A percentile compares a stretch with the other conserved stretches of the same genome.
Evolutionary conservation across 2,329 filamentous ascomycete species (phyloP).

Genomic region (Canariomyces notabilis): DNA sequence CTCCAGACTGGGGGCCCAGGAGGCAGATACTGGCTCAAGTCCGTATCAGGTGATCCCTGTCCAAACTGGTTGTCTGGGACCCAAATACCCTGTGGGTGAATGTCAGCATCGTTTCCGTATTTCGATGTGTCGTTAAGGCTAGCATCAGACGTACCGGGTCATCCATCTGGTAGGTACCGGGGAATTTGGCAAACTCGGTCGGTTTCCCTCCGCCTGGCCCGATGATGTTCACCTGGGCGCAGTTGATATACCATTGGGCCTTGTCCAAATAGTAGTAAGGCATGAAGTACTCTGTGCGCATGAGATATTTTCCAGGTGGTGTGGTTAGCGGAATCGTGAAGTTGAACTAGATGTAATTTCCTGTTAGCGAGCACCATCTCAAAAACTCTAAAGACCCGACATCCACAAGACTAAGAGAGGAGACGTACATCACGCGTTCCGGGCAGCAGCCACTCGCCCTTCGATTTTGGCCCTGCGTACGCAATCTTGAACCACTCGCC

Average conservation of each 20-base stretch:
- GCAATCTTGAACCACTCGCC: slow-evolving; percentile 17
- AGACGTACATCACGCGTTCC: too few species aligned
- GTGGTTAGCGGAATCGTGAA: slow-evolving; percentile 12
- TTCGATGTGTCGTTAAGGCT: too few species aligned
- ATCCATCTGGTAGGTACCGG: slow-evolving; percentile 7
- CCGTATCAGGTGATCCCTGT: too few species aligned
- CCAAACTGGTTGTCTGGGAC: too few species aligned
- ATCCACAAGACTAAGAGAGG: too few species aligned
- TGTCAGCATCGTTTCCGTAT: too few species aligned
- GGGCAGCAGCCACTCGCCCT: slow-evolving; percentile 4
- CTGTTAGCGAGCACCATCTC: too few species aligned
- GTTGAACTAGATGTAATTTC: slow-evolving; percentile 9
- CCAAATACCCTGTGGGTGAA: too few species aligned
- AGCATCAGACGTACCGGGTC: too few species aligned
- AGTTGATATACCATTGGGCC: slow-evolving; percentile 13
- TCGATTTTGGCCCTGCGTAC: slow-evolving; percentile 4
- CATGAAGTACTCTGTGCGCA: slow-evolving; percentile 12
- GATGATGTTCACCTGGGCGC: slow-evolving; percentile 12
- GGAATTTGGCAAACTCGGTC: slow-evolving; percentile 7
- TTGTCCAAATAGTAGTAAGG: slow-evolving; percentile 1
- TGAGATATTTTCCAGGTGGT: slow-evolving; percentile 11
- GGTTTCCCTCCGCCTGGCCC: slow-evolving; percentile 9
- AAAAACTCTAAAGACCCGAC: too few species aligned
- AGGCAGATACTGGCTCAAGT: too few species aligned
- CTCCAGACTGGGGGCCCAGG: too few species aligned